These are phyloP conservation scores for Chenopodium suecicum DNA, from an alignment of 148 eudicot genomes.

Conservation along the genomic window DNA sequence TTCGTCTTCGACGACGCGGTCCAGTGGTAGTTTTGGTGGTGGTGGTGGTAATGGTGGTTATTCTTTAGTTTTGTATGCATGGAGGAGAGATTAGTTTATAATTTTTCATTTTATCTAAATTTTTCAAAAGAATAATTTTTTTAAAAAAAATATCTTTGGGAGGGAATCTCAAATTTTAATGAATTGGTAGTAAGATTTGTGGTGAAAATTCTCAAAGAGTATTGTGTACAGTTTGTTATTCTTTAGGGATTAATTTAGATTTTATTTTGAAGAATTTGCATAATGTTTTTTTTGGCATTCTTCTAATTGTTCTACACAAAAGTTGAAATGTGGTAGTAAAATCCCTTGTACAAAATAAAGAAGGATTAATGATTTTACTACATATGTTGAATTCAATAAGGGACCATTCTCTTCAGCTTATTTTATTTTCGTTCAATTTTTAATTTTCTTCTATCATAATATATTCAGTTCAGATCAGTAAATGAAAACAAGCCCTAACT, in stretches of 20 bases:
- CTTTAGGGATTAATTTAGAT: not conserved
- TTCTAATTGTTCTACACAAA: not conserved
- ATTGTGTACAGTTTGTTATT: not conserved
- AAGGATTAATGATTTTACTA: too few relatives aligned
- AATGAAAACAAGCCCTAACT: too few relatives aligned
- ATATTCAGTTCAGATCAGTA: too few relatives aligned
- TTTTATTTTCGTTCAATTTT: too few relatives aligned
- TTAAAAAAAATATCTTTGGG: too few relatives aligned
- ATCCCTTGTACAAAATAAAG: not conserved
- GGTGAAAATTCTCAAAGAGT: not conserved
- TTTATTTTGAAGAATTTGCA: not conserved
- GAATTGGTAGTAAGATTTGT: not conserved
- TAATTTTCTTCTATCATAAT: too few relatives aligned
- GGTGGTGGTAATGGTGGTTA: slow-evolving; percentile 45
- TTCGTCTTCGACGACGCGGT: slow-evolving; percentile 38
- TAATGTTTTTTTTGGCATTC: not conserved
- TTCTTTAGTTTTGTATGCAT: slow-evolving; percentile 65
- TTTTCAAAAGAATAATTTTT: too few relatives aligned
- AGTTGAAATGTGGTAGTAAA: not conserved
- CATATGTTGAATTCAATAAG: too few relatives aligned
- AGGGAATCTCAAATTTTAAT: too few relatives aligned
- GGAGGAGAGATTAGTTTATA: slow-evolving; percentile 41
- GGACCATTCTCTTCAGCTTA: too few relatives aligned
- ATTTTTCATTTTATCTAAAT: not conserved
- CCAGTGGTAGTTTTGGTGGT: slow-evolving; percentile 38